Percentiles rank a stretch among this genome's conserved stretches.
Conservation (phyloP, 2,329 filamentous ascomycete species). For the Trichoderma citrinoviride region DNA sequence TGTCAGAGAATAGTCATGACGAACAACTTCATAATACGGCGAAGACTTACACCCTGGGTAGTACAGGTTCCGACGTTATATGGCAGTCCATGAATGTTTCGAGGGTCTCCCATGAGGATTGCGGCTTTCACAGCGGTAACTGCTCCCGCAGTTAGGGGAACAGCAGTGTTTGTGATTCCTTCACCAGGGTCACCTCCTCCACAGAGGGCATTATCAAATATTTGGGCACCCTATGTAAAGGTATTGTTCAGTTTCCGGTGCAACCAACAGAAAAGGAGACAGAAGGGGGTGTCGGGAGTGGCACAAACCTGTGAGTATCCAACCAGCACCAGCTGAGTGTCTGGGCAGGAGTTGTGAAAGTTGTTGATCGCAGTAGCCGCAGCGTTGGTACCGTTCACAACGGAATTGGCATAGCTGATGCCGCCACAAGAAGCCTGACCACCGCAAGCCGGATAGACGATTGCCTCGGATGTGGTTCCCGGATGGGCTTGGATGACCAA, state of each 20-base stretch:
- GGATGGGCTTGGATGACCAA: slow-evolving; percentile 47
- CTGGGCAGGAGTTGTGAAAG: slow-evolving; percentile 56
- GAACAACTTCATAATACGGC: too few relatives aligned
- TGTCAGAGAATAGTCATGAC: neutral
- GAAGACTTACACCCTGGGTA: slow-evolving; percentile 51
- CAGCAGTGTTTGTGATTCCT: slow-evolving; percentile 43
- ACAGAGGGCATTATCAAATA: slow-evolving; percentile 62
- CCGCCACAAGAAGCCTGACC: slow-evolving; percentile 57
- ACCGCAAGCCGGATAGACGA: slow-evolving; percentile 61
- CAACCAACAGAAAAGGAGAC: neutral
- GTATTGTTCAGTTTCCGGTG: neutral
- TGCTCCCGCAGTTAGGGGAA: slow-evolving; percentile 46
- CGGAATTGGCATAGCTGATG: slow-evolving; percentile 57
- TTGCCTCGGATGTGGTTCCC: slow-evolving; percentile 54
- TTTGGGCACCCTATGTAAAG: slow-evolving; percentile 50
- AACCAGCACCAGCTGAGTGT: slow-evolving; percentile 56
- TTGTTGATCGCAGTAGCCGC: slow-evolving; percentile 47
- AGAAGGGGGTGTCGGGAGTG: neutral
- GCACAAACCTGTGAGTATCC: slow-evolving; percentile 57
- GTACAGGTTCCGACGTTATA: slow-evolving; percentile 50
- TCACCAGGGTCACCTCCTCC: slow-evolving; percentile 52
- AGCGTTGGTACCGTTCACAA: slow-evolving; percentile 15
- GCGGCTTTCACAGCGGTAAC: slow-evolving; percentile 58
- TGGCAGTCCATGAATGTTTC: slow-evolving; percentile 52
- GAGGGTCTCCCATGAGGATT: slow-evolving; percentile 64